Evolutionary conservation across 2,329 filamentous ascomycete genomes (phyloP).

Genomic region (Epicoccum nigrum): DNA sequence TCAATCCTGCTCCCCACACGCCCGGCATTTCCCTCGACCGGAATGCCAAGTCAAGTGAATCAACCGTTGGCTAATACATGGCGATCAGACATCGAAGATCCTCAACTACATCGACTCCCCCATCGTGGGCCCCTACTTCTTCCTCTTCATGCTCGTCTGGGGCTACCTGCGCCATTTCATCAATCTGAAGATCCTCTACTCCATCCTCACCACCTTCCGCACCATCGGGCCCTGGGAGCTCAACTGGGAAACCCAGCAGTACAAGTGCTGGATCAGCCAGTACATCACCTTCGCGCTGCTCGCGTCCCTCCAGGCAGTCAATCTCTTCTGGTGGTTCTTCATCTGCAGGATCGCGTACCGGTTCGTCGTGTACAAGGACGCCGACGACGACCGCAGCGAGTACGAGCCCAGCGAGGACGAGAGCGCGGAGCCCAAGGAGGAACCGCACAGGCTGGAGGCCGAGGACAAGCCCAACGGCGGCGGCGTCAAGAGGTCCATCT

Average conservation of each 20-base stretch:
- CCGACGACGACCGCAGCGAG: conserved; percentile 75
- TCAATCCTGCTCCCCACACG: too few relatives aligned
- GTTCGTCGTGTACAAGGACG: conserved; percentile 66
- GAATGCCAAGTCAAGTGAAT: too few relatives aligned
- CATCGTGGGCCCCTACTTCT: conserved; percentile 84
- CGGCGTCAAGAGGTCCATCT: not conserved
- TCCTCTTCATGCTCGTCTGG: conserved; percentile 81
- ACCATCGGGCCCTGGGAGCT: conserved; percentile 77
- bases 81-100: conserved; percentile 87
- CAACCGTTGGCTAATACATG: too few relatives aligned
- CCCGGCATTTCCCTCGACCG: too few relatives aligned
- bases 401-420: conserved; percentile 61
- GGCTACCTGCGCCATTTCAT: conserved; percentile 88
- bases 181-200: conserved; percentile 77
- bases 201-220: conserved; percentile 75
- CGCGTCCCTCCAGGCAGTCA: conserved; percentile 72
- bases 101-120: conserved; percentile 87
- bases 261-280: conserved; percentile 75
- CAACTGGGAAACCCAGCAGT: conserved; percentile 77
- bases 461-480: not conserved
- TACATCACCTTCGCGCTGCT: conserved; percentile 71
- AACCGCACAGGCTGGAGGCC: conserved; percentile 19
- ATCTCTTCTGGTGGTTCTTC: conserved; percentile 82
- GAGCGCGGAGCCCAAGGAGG: conserved; percentile 32
- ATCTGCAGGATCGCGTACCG: conserved; percentile 77